Conservation (phyloP, 139 green algal species). For the Picochlorum sp. region DNA sequence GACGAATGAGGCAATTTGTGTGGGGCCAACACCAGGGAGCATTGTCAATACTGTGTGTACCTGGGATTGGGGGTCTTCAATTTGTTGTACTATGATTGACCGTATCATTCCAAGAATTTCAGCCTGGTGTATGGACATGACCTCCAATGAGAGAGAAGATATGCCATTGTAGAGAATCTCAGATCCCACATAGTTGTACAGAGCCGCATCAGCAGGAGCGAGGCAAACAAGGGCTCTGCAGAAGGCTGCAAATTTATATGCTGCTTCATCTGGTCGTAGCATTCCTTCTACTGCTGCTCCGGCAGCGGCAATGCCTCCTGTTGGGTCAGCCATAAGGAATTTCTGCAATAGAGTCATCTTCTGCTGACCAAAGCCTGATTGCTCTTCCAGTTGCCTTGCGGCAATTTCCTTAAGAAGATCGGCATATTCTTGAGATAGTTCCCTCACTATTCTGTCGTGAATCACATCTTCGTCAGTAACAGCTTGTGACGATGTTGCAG, state of each 20-base stretch:
- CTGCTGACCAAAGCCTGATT: conserved; percentile 3
- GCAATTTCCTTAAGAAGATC: conserved; percentile 34
- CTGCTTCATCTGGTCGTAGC: conserved; percentile 60
- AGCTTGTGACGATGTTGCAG: conserved; percentile 1
- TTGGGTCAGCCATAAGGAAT: conserved; percentile 30
- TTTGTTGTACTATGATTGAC: conserved; percentile 41
- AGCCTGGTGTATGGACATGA: conserved; percentile 34
- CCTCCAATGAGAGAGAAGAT: conserved; percentile 27
- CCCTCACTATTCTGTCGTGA: conserved; percentile 46
- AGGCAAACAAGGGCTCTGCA: conserved; percentile 27
- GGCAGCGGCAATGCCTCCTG: conserved; percentile 36
- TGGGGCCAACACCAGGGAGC: conserved; percentile 12
- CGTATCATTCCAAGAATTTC: conserved; percentile 53
- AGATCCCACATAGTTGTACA: conserved; percentile 35
- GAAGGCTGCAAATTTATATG: conserved; percentile 31
- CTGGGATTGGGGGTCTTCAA: conserved; percentile 7
- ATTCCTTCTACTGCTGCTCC: conserved; percentile 46
- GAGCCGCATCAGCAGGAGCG: conserved; percentile 11
- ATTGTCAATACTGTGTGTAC: conserved; percentile 5
- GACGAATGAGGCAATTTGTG: conserved; percentile 7
- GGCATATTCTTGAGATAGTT: conserved; percentile 60
- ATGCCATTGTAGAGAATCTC: conserved; percentile 41
- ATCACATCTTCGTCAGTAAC: conserved; percentile 53
- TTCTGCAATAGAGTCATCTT: conserved; percentile 35
- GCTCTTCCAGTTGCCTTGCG: not conserved